Base-by-base conservation (phyloP, 257 asterid genomes). In the Fraxinus excelsior region DNA sequence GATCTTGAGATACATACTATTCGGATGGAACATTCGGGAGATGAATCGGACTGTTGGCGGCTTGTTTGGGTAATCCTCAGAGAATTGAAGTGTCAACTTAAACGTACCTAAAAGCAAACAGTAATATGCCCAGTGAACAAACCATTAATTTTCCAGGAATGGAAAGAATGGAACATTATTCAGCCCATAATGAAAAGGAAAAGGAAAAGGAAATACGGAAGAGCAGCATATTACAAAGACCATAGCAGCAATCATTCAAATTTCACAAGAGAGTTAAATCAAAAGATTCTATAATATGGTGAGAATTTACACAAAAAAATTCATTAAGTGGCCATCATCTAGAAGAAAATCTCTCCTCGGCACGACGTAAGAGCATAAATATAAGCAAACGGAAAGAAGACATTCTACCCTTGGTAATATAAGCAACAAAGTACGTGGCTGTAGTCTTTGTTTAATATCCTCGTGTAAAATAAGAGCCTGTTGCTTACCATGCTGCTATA, bases 21-120 rank as follows among this genome's bases (percentile, higher is more conserved):
- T 94, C 28, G 98, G 98, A 76, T 94, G 98, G 84, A 94, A 94
- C 98, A 94, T 94, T 86, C 98, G 88, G 72, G 98, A 94, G 74
- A 92, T 84, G 82, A 94, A 94, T 60, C 96, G 90, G 80, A 94
- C 98, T 3, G 89, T 90, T 49, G 98, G 98, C 42, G 98, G 97
- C 91, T 94, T 94, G 75, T 94, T 94, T 42, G 98, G 98, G 85
- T 94, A 94, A 81, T 94, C 98, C 86, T 94, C 98, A 0, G 87
- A 70, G 86, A 94, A 92, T 53, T 92, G 97, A 44, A 94, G 96
- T 12, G 98, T 92, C 88, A 94, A 80, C 88, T 91, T 92, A 80
- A 94, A 94, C 82, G 98, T 94, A 79, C 98, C 98, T 94, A 76
- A n/a, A 76, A 72, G 25, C 42, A 78, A 70, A 53, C 35, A 14